phyloP scores from a whole-genome alignment of 2,329 filamentous ascomycete genomes.

The Stemphylium lycopersici region DNA sequence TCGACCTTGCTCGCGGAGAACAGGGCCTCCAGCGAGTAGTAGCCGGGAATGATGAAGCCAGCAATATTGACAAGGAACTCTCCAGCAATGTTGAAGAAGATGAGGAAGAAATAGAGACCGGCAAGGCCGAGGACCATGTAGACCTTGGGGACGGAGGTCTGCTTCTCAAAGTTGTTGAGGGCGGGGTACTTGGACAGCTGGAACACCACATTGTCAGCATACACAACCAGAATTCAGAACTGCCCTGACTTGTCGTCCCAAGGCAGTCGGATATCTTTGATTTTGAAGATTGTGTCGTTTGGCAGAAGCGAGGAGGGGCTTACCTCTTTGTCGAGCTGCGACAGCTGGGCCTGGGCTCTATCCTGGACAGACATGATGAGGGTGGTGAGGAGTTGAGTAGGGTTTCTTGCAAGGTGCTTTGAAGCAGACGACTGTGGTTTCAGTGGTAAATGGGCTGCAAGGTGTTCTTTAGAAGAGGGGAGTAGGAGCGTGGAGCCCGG shows the following conservation, averaged over 20 bases:
- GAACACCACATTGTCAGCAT: slow-evolving; percentile 32
- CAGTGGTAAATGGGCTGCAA: slow-evolving; percentile 9
- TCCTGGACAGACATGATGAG: slow-evolving; percentile 76
- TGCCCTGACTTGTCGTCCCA: background rate
- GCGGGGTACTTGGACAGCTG: slow-evolving; percentile 85
- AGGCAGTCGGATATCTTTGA: background rate
- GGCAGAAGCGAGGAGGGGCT: slow-evolving; percentile 40
- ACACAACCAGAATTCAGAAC: background rate
- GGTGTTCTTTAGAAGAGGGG: slow-evolving; percentile 26
- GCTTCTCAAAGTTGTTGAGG: slow-evolving; percentile 85
- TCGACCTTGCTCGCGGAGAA: slow-evolving; percentile 75
- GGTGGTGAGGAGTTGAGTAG: slow-evolving; percentile 13
- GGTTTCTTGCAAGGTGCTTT: slow-evolving; percentile 1
- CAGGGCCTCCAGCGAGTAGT: slow-evolving; percentile 81
- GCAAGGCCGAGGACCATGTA: slow-evolving; percentile 79
- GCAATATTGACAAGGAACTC: slow-evolving; percentile 87
- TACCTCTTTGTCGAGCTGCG: slow-evolving; percentile 84
- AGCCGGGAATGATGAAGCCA: slow-evolving; percentile 80
- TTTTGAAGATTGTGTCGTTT: slow-evolving; percentile 16
- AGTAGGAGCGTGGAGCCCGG: slow-evolving; percentile 19
- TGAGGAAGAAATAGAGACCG: slow-evolving; percentile 86
- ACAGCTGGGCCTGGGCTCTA: slow-evolving; percentile 76
- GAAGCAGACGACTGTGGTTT: slow-evolving; percentile 11
- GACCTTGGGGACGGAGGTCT: slow-evolving; percentile 81
- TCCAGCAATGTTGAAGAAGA: slow-evolving; percentile 90